Evolutionary conservation across 345 rosid species (phyloP).

Genomic region (Odontarrhena argentea): DNA sequence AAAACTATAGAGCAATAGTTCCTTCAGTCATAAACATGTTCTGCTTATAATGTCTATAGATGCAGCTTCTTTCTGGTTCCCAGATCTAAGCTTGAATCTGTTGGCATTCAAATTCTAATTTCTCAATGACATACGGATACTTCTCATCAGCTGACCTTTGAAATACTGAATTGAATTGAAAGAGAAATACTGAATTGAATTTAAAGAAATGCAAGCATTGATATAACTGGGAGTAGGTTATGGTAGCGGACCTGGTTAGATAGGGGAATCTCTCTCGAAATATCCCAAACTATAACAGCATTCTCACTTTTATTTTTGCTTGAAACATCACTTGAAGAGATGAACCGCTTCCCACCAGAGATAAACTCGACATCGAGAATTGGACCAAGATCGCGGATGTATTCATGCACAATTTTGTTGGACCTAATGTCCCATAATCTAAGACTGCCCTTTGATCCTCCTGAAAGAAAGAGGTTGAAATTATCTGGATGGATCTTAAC

Average conservation of each 20-base stretch:
- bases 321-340: conserved; percentile 82
- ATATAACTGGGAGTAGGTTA: neutral
- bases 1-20: neutral
- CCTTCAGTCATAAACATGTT: neutral
- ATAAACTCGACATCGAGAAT: conserved; percentile 84
- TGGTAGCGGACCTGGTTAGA: conserved; percentile 73
- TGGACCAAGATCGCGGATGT: conserved; percentile 59
- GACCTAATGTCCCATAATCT: conserved; percentile 82
- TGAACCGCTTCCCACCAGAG: conserved; percentile 60
- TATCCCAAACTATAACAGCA: conserved; percentile 77
- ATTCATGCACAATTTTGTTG: conserved; percentile 59
- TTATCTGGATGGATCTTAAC: conserved; percentile 68
- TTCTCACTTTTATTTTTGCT: conserved; percentile 75
- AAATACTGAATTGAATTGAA: neutral
- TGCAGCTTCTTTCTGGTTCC: neutral
- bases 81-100: neutral
- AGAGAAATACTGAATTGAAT: neutral
- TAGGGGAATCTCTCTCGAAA: conserved; percentile 66
- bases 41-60: neutral
- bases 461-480: conserved; percentile 73
- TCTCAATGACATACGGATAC: neutral
- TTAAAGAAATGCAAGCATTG: conserved; percentile 1
- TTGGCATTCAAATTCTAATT: neutral
- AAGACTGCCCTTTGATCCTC: conserved; percentile 73
- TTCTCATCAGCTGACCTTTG: neutral